A percentile compares a stretch with the other conserved stretches of the same genome.
Conservation (phyloP, 805 yeast genomes). For the Kazachstania bromeliacearum region DNA sequence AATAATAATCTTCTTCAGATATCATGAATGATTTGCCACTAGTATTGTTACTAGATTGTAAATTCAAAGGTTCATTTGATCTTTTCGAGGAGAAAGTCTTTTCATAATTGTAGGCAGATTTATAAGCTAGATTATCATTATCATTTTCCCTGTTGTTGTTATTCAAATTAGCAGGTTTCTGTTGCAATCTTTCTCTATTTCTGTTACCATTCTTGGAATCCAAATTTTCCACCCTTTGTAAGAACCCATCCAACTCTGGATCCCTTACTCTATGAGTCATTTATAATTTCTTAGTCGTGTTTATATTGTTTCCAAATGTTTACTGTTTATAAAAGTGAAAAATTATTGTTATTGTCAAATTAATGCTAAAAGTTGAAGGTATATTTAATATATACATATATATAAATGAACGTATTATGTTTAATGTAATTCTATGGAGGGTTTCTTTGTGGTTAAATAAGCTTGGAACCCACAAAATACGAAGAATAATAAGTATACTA, state of each 20-base stretch:
- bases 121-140: constrained; percentile 13
- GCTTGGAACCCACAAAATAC: constrained; percentile 87
- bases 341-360: no score
- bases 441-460: constrained; percentile 50
- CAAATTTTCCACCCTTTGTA: constrained; percentile 22
- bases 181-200: not conserved
- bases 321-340: no score
- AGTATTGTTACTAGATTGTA: not conserved
- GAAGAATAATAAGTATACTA: constrained; percentile 71
- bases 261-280: constrained; percentile 7
- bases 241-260: constrained; percentile 17
- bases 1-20: constrained; percentile 24
- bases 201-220: constrained; percentile 16
- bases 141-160: not conserved
- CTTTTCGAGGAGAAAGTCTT: constrained; percentile 23
- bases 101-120: constrained; percentile 27
- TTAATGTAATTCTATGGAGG: constrained; percentile 46
- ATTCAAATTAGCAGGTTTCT: not conserved
- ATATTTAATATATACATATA: not conserved
- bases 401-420: not conserved
- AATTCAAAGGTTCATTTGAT: constrained; percentile 3
- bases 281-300: not conserved
- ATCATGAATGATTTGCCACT: constrained; percentile 11
- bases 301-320: no score
- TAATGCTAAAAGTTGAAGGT: no score